Conservation (phyloP, 169 alveolate genomes). For the Eimeria nieschulzi region DNA sequence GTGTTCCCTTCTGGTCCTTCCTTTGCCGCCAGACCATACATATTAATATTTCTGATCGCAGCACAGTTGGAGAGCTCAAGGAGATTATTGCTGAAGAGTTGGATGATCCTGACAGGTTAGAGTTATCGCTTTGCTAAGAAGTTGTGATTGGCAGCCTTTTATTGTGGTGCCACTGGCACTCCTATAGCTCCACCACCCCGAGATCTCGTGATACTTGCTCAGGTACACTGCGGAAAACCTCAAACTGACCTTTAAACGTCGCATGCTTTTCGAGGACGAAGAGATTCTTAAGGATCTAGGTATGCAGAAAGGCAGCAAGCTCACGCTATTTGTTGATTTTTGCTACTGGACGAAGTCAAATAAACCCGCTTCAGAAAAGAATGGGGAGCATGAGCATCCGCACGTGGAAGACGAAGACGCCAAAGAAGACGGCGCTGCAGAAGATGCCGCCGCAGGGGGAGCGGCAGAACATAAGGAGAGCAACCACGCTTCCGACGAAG, state of each 20-base stretch:
- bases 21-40: slow-evolving; percentile 66
- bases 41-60: slow-evolving; percentile 38
- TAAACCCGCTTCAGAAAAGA: not conserved
- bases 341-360: slow-evolving; percentile 58
- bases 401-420: slow-evolving; percentile 27
- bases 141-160: not conserved
- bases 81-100: slow-evolving; percentile 50
- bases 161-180: not conserved
- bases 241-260: slow-evolving; percentile 40
- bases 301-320: slow-evolving; percentile 44
- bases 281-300: slow-evolving; percentile 56
- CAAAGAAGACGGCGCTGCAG: not conserved
- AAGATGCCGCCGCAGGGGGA: not conserved
- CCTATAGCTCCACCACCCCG: not conserved
- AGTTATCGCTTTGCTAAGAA: not conserved
- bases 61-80: slow-evolving; percentile 67
- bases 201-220: not conserved
- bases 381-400: slow-evolving; percentile 12
- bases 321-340: slow-evolving; percentile 50
- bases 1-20: slow-evolving; percentile 71
- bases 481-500: too few species aligned
- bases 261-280: slow-evolving; percentile 61
- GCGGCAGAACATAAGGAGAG: slow-evolving; percentile 2
- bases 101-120: slow-evolving; percentile 66
- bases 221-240: slow-evolving; percentile 60